Evolutionary conservation across 2,329 filamentous ascomycete species (phyloP).

Genomic region (Coniella vitis): DNA sequence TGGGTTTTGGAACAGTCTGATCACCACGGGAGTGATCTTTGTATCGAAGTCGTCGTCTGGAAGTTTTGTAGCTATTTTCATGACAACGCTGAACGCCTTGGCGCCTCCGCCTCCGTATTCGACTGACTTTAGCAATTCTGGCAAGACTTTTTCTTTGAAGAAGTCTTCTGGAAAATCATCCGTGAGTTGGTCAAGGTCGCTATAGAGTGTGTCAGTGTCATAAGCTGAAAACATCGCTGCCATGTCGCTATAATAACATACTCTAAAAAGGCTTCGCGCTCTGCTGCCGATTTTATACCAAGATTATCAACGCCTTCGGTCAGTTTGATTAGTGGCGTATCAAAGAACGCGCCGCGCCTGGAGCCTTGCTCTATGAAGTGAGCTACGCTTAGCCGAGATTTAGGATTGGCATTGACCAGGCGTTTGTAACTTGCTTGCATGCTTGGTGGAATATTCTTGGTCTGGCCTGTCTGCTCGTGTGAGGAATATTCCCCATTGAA

Average conservation of each 20-base stretch:
- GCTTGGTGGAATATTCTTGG: constrained; percentile 74
- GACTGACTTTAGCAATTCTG: constrained; percentile 95
- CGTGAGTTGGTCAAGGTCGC: constrained; percentile 74
- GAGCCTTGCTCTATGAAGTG: constrained; percentile 88
- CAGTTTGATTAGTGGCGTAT: constrained; percentile 84
- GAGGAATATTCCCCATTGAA: constrained; percentile 82
- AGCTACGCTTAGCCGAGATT: constrained; percentile 73
- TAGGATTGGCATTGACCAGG: constrained; percentile 81
- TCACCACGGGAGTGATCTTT: constrained; percentile 76
- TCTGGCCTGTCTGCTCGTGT: constrained; percentile 73
- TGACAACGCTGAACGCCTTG: constrained; percentile 78
- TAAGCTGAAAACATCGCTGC: not conserved
- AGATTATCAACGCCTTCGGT: constrained; percentile 90
- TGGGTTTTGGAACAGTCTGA: constrained; percentile 83
- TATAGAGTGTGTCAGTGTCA: constrained; percentile 33
- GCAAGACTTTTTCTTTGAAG: constrained; percentile 93
- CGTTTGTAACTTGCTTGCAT: constrained; percentile 93
- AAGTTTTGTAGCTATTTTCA: constrained; percentile 86
- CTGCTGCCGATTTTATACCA: constrained; percentile 76
- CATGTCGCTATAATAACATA: constrained; percentile 28
- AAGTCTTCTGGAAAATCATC: constrained; percentile 97
- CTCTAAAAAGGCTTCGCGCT: constrained; percentile 80
- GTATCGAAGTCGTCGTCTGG: constrained; percentile 83
- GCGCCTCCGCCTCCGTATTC: constrained; percentile 95
- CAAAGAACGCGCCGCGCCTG: constrained; percentile 79